These are phyloP conservation scores for Xylariomycetidae sp. DNA, from an alignment of 2,329 filamentous ascomycete species.

Conservation along the genomic window DNA sequence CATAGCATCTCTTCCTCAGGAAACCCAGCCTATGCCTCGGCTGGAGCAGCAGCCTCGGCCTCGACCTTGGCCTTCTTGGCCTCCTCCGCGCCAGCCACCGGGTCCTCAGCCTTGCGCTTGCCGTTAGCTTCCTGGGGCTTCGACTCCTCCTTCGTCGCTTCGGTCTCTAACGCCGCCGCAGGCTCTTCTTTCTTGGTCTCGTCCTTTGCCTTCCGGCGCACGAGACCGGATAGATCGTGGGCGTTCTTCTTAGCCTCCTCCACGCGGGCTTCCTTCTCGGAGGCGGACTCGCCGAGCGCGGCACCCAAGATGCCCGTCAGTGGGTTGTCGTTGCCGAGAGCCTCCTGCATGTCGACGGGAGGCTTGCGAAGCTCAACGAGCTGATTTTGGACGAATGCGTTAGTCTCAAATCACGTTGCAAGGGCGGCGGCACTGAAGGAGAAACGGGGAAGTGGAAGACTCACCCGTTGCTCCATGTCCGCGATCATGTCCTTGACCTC, in stretches of 20 bases:
- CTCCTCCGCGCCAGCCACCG: conserved; percentile 24
- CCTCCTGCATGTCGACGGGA: conserved; percentile 51
- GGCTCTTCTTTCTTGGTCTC: conserved; percentile 22
- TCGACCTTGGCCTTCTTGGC: conserved; percentile 33
- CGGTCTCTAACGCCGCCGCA: too few relatives aligned
- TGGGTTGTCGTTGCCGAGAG: conserved; percentile 44
- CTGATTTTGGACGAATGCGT: conserved; percentile 27
- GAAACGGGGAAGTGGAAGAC: conserved; percentile 27
- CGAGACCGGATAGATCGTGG: conserved; percentile 66
- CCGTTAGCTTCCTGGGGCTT: conserved; percentile 28
- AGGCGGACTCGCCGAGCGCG: conserved; percentile 55
- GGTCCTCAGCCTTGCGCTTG: conserved; percentile 37
- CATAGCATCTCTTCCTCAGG: too few relatives aligned
- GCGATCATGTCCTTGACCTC: conserved; percentile 73
- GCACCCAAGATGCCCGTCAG: conserved; percentile 58
- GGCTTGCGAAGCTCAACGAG: conserved; percentile 64
- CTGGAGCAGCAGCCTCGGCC: conserved; percentile 18
- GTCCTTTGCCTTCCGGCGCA: conserved; percentile 54
- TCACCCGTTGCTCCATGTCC: conserved; percentile 71
- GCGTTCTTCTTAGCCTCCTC: conserved; percentile 69
- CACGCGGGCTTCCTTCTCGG: conserved; percentile 56
- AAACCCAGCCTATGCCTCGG: conserved; percentile 2
- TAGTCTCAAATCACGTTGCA: conserved; percentile 12
- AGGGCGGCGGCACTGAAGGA: conserved; percentile 16
- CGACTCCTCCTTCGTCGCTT: conserved; percentile 14